Percentiles rank a stretch among this genome's conserved stretches.
Conservation (phyloP, 1,139 yeast genomes). For the Candida gigantensis region DNA sequence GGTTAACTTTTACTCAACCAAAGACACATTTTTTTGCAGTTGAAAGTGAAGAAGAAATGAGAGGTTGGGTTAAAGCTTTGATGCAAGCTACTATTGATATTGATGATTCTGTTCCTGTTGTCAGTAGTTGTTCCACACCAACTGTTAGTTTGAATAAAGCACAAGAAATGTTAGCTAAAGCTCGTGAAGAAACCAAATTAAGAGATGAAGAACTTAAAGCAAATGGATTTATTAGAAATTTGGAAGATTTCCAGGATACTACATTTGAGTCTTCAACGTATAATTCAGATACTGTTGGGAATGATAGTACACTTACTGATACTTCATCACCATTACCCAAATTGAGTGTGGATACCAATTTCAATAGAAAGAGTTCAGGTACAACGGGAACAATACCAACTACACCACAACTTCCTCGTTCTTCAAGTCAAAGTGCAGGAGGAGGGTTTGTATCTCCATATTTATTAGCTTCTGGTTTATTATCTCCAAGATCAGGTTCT, state of each 20-base stretch:
- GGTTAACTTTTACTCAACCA: constrained; percentile 94
- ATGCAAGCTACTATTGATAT: constrained; percentile 96
- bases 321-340: constrained; percentile 31
- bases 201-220: constrained; percentile 58
- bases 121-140: constrained; percentile 93
- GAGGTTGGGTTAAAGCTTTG: constrained; percentile 92
- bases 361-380: constrained; percentile 2
- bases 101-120: constrained; percentile 89
- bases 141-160: constrained; percentile 87
- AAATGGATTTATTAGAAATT: constrained; percentile 37
- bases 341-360: constrained; percentile 35
- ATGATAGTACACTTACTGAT: constrained; percentile 36
- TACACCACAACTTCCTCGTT: constrained; percentile 31
- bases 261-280: constrained; percentile 23
- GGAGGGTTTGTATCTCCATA: constrained; percentile 69
- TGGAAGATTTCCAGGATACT: constrained; percentile 19
- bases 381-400: constrained; percentile 18
- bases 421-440: constrained; percentile 43
- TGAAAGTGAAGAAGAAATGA: constrained; percentile 86
- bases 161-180: constrained; percentile 79
- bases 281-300: constrained; percentile 21
- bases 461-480: constrained; percentile 55
- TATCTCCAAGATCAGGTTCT: constrained; percentile 47
- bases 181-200: constrained; percentile 67
- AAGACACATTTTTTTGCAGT: constrained; percentile 95